Evolutionary conservation across 768 basidiomycete genomes (phyloP), one percentile per base, ranked within the genome.

Genomic region (Boletus rubroflammeus): DNA sequence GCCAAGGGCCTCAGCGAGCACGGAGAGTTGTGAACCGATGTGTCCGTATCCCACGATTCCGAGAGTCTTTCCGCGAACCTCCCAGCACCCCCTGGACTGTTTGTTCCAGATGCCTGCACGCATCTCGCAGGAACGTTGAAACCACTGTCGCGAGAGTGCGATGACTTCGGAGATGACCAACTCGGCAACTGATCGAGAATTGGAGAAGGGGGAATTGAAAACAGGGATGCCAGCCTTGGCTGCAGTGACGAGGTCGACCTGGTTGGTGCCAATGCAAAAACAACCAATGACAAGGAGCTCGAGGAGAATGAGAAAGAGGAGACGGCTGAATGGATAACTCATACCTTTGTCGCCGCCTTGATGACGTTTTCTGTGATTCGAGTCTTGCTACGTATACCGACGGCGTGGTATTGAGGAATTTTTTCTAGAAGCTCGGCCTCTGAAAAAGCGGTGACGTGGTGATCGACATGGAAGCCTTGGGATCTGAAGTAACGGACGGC

Each of bases 191-290:
- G 97, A 98, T 62, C 97, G 91, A 31, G 97, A 98, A 78, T 97
- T 98, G 68, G 93, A 95, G 75, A 95, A 96, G 34, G 97, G 97
- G 6, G 97, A 98, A 73, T 99, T 99, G 81, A 99, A 99, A 51
- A 99, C 96, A 28, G 96, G 93, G 60, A 99, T 89, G 54, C 97
- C 97, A 49, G 90, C 84, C 50, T 83, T 82, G 34, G 88, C 84
- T 25, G 95, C 93, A 3, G 88, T 84, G 47, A 68, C 56, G 43
- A 99, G 85, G 68, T 98, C 94, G 60, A 98, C 97, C 72, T 98
- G 97, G 73, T 98, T 98, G 50, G 93, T 95, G 47, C 97, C 97
- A 60, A 99, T 99, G 75, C 97, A 99, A 81, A 99, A 99, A 72
- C 97, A 99, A 11, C 97, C 96, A 58, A 98, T 93, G 66, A 87